These are phyloP conservation scores for Spencermartinsiella ligniputridi DNA, from an alignment of 1,139 yeast species.

Conservation along the genomic window DNA sequence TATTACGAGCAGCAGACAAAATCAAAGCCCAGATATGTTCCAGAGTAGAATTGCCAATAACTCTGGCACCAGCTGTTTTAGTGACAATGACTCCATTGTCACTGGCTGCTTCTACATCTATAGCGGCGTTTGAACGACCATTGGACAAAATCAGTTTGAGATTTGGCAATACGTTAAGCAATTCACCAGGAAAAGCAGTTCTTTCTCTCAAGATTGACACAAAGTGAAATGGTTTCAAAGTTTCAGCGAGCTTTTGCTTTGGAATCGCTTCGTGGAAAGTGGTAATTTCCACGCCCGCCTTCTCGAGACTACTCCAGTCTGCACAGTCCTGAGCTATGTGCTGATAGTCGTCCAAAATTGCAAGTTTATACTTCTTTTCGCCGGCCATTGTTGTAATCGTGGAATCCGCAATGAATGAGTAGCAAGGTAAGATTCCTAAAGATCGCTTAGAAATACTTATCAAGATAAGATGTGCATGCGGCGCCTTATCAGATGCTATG, in stretches of 20 bases:
- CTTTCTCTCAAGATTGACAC: constrained; percentile 21
- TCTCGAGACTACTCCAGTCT: constrained; percentile 16
- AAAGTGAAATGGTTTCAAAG: constrained; percentile 16
- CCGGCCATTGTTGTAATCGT: neutral
- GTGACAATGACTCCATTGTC: constrained; percentile 17
- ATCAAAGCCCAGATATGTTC: constrained; percentile 22
- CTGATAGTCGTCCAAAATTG: constrained; percentile 22
- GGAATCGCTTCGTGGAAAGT: constrained; percentile 16
- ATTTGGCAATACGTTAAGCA: constrained; percentile 18
- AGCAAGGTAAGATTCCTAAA: too few species aligned
- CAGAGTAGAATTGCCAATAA: constrained; percentile 16
- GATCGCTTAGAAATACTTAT: too few species aligned
- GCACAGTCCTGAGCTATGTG: constrained; percentile 14
- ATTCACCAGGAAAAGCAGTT: constrained; percentile 15
- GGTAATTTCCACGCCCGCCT: constrained; percentile 15
- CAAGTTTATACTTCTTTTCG: constrained; percentile 8
- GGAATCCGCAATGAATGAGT: too few species aligned
- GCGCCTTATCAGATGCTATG: too few species aligned
- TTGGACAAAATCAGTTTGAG: constrained; percentile 21
- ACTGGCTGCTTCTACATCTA: constrained; percentile 17
- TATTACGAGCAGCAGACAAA: constrained; percentile 14
- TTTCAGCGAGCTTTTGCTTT: constrained; percentile 8
- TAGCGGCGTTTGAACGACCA: constrained; percentile 17
- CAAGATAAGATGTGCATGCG: too few species aligned
- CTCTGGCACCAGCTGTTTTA: constrained; percentile 10